Conservation (phyloP, 2,329 filamentous ascomycete species). For the Trichophyton mentagrophytes region DNA sequence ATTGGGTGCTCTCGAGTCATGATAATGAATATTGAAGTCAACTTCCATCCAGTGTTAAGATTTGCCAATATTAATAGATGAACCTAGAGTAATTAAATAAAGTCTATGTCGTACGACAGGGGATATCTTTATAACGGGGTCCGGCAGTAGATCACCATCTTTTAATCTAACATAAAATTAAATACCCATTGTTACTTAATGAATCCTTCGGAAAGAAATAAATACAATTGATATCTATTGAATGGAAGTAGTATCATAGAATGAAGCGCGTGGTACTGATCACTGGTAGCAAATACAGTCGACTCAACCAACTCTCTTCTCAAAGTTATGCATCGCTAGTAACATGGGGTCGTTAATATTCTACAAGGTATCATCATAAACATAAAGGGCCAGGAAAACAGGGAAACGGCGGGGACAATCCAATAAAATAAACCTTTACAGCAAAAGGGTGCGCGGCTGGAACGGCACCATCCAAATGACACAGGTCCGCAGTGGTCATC, state of each 20-base stretch:
- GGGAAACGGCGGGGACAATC: not conserved
- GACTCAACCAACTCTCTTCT: not conserved
- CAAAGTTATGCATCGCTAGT: not conserved
- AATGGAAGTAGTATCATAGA: not conserved
- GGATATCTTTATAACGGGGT: no score
- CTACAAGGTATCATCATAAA: slow-evolving; percentile 6
- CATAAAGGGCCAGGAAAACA: not conserved
- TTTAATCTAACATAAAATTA: not conserved
- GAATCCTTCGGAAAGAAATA: not conserved
- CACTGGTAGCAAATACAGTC: not conserved
- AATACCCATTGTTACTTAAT: not conserved
- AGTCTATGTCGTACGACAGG: no score
- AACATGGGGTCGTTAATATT: not conserved
- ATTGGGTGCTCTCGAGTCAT: no score
- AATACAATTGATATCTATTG: not conserved
- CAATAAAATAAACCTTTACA: not conserved
- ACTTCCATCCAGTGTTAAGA: no score
- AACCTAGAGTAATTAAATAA: no score
- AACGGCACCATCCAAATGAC: not conserved
- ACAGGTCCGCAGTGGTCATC: not conserved
- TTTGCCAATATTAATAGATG: no score
- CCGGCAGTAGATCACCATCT: not conserved
- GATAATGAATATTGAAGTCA: no score
- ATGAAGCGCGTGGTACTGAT: not conserved
- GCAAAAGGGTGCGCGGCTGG: not conserved